A percentile compares a stretch with the other conserved stretches of the same genome.
Evolutionary conservation across 169 alveolate genomes (phyloP).

Genomic region (Plasmodium malariae): DNA sequence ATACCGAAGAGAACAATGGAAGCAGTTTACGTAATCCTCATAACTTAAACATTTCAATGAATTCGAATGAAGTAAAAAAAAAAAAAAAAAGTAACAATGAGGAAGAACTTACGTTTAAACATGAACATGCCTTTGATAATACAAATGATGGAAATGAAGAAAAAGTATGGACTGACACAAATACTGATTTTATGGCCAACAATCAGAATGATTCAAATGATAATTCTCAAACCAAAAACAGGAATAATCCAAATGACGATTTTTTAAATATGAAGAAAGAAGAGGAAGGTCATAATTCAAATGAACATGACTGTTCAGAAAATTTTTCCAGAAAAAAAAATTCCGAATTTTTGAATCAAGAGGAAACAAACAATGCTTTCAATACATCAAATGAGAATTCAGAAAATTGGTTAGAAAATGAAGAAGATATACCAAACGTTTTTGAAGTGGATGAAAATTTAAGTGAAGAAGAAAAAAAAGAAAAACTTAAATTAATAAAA

Average conservation of each 20-base stretch:
- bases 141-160: background rate
- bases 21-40: too few species aligned
- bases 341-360: background rate
- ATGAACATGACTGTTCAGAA: background rate
- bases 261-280: background rate
- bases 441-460: slow-evolving; percentile 76
- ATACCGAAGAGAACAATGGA: too few species aligned
- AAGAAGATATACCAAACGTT: slow-evolving; percentile 69
- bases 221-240: too few species aligned
- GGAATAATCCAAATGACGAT: background rate
- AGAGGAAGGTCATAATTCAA: background rate
- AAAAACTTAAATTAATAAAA: slow-evolving; percentile 56
- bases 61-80: too few species aligned
- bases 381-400: slow-evolving; percentile 10
- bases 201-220: background rate
- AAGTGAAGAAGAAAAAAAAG: slow-evolving; percentile 72
- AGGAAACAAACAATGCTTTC: background rate
- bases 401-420: slow-evolving; percentile 54
- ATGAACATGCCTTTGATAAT: background rate
- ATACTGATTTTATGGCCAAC: background rate
- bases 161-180: background rate
- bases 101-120: background rate
- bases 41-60: too few species aligned
- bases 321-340: background rate
- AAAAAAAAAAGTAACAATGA: background rate